A percentile compares a stretch with the other conserved stretches of the same genome.
These are phyloP conservation scores for Ulota crispa DNA, from an alignment of 225 moss, liverwort and hornwort genomes.

Conservation along the genomic window DNA sequence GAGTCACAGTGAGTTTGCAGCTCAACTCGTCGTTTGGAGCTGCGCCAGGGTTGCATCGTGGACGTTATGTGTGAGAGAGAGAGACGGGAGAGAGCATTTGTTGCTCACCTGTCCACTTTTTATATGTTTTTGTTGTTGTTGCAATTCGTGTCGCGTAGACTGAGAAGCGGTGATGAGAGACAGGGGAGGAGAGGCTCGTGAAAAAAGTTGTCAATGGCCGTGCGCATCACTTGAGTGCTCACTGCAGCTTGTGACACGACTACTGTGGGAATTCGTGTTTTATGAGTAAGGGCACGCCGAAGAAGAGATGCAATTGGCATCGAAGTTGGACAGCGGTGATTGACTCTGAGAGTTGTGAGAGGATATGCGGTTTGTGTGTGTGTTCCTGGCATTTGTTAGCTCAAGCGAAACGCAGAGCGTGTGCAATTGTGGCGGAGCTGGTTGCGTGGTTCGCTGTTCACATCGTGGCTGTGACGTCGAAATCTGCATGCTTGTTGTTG, in stretches of 20 bases:
- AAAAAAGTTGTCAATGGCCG: neutral
- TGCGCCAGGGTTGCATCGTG: constrained; percentile 6
- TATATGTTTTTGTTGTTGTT: neutral
- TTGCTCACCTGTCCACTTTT: neutral
- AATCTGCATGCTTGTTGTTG: constrained; percentile 9
- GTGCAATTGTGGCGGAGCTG: constrained; percentile 16
- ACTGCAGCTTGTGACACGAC: constrained; percentile 18
- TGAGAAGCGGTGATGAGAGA: constrained; percentile 1
- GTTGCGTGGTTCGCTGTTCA: neutral
- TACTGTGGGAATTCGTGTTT: neutral
- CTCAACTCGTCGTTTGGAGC: neutral
- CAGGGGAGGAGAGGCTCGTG: neutral
- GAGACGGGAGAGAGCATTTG: neutral
- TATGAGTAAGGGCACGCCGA: neutral
- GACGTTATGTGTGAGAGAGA: neutral
- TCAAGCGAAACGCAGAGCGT: constrained; percentile 11
- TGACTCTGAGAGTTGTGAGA: neutral
- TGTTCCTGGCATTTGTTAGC: neutral
- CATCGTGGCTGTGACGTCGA: neutral
- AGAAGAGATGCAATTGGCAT: constrained; percentile 16
- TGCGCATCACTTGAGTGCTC: neutral
- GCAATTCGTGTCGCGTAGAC: constrained; percentile 8
- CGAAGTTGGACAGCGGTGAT: neutral
- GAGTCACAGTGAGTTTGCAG: constrained; percentile 11
- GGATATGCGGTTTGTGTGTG: constrained; percentile 11